A percentile compares a stretch with the other conserved stretches of the same genome.
Evolutionary conservation across 2,329 filamentous ascomycete species (phyloP).

Genomic region (Calonectria naviculata): DNA sequence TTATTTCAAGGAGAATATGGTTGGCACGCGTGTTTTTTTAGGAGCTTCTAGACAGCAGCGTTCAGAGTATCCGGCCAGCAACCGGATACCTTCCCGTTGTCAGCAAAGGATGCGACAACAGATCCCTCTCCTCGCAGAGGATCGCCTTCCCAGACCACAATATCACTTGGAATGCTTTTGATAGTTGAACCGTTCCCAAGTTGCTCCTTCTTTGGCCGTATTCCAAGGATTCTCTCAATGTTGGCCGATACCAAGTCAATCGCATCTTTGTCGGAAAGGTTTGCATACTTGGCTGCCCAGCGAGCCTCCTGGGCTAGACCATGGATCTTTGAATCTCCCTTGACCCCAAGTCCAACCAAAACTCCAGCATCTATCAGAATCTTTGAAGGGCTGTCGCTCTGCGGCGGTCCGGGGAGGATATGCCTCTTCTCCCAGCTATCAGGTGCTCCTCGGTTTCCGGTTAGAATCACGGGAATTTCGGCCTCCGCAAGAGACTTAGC

Average conservation of each 20-base stretch:
- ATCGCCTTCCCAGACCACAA: conserved; percentile 2
- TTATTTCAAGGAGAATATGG: too few species aligned
- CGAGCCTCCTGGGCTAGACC: neutral
- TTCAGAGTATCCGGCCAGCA: neutral
- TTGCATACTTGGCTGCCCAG: neutral
- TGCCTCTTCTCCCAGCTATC: conserved; percentile 6
- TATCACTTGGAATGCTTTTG: neutral
- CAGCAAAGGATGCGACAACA: neutral
- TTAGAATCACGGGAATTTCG: neutral
- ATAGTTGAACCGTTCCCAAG: too few species aligned
- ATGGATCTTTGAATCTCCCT: neutral
- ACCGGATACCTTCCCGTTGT: neutral
- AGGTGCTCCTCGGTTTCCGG: neutral
- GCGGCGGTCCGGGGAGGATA: neutral
- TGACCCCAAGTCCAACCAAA: neutral
- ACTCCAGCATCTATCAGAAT: conserved; percentile 2
- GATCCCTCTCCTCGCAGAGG: neutral
- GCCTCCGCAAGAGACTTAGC: conserved; percentile 2
- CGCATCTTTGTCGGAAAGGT: conserved; percentile 1
- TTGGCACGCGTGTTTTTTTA: neutral
- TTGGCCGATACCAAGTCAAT: conserved; percentile 1
- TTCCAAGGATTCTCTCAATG: neutral
- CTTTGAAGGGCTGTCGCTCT: neutral
- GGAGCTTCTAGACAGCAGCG: neutral
- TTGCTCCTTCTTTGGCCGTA: neutral